Evolutionary conservation across 768 basidiomycete species (phyloP).

Genomic region (Cyathus striatus): DNA sequence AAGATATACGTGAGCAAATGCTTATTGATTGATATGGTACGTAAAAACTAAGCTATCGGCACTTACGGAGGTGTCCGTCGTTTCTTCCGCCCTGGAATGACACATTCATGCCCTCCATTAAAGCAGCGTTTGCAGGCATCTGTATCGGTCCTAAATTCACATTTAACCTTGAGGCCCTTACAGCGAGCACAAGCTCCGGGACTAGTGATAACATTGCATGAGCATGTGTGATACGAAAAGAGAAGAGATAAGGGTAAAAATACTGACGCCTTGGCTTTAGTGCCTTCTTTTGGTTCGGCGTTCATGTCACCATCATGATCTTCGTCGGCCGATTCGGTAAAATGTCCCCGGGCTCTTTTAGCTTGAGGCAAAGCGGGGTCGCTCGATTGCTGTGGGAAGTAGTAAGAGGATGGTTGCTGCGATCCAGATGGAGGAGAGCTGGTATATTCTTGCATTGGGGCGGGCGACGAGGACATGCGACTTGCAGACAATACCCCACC

Average conservation of each 20-base stretch:
- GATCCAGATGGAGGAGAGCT: conserved; percentile 9
- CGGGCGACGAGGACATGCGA: conserved; percentile 17
- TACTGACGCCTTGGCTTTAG: conserved; percentile 42
- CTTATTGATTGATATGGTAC: background rate
- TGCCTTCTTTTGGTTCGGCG: conserved; percentile 27
- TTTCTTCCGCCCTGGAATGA: conserved; percentile 82
- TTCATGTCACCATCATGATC: conserved; percentile 28
- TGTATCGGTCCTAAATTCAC: conserved; percentile 67
- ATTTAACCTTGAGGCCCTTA: conserved; percentile 65
- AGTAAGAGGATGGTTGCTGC: conserved; percentile 15
- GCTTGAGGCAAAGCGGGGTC: conserved; percentile 15
- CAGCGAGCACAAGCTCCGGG: conserved; percentile 68
- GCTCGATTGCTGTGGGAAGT: conserved; percentile 9
- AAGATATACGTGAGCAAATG: conserved; percentile 6
- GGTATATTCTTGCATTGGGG: conserved; percentile 16
- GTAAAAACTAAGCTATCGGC: too few relatives aligned
- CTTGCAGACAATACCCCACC: background rate
- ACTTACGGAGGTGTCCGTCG: conserved; percentile 74
- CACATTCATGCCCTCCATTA: conserved; percentile 66
- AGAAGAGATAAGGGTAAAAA: too few relatives aligned
- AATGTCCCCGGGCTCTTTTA: conserved; percentile 31
- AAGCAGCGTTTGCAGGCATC: conserved; percentile 75
- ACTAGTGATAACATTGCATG: conserved; percentile 17
- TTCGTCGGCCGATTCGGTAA: conserved; percentile 23
- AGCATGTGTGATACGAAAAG: conserved; percentile 4